phyloP scores from a whole-genome alignment of 257 asterid genomes.

The Rhazya stricta region DNA sequence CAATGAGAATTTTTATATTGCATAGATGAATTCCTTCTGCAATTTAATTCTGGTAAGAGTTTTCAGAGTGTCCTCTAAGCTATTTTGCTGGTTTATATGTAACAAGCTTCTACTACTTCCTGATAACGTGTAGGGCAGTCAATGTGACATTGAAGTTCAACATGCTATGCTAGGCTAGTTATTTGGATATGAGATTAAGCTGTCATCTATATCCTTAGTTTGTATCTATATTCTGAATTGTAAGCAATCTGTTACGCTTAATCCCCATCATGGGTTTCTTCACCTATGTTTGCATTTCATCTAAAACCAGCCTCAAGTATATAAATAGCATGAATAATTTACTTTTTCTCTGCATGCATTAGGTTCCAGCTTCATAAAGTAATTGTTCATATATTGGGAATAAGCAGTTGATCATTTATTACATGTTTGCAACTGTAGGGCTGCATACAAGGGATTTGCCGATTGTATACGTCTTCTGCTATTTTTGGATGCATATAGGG shows the following conservation, averaged over 20 bases:
- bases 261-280: not conserved
- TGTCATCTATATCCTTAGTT: not conserved
- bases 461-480: slow-evolving; percentile 92
- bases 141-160: not conserved
- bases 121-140: not conserved
- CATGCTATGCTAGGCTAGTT: not conserved
- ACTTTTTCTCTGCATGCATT: not conserved
- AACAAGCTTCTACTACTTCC: not conserved
- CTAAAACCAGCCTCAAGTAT: not conserved
- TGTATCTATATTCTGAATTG: not conserved
- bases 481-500: slow-evolving; percentile 84
- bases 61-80: not conserved
- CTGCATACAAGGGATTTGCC: slow-evolving; percentile 97
- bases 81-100: not conserved
- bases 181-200: not conserved
- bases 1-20: not conserved
- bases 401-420: slow-evolving; percentile 3
- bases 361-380: not conserved
- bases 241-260: not conserved
- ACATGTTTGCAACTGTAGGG: slow-evolving; percentile 49
- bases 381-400: not conserved
- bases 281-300: not conserved
- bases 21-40: not conserved
- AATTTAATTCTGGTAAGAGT: not conserved
- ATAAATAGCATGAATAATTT: not conserved